A percentile compares a stretch with the other conserved stretches of the same genome.
Conservation (phyloP, 768 basidiomycete genomes). For the Suillus paluster region DNA sequence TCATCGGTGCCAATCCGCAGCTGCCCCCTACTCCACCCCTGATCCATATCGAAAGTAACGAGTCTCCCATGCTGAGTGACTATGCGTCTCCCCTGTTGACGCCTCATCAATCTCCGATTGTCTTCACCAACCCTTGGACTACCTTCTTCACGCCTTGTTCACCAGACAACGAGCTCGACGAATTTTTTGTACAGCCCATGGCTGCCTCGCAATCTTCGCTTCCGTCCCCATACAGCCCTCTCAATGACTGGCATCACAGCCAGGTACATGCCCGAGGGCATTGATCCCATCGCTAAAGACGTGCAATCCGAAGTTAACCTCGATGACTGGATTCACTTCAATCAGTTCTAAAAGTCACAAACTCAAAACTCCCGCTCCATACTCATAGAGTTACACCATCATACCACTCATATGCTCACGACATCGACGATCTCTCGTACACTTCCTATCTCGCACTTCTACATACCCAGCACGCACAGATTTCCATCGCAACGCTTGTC, state of each 20-base stretch:
- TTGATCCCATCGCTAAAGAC: not conserved
- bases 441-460: conserved; percentile 5
- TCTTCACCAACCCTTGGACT: conserved; percentile 31
- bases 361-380: not conserved
- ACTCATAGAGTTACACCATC: not conserved
- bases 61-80: conserved; percentile 14
- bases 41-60: conserved; percentile 12
- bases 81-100: conserved; percentile 16
- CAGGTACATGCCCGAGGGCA: not conserved
- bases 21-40: conserved; percentile 13
- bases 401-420: conserved; percentile 10
- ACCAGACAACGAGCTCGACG: conserved; percentile 21
- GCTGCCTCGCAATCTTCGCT: conserved; percentile 4
- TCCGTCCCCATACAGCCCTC: not conserved
- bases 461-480: conserved; percentile 9
- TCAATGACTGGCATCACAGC: not conserved
- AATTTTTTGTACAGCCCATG: conserved; percentile 35
- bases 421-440: not conserved
- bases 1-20: conserved; percentile 19
- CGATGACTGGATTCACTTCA: conserved; percentile 9
- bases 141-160: conserved; percentile 1
- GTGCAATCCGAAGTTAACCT: not conserved
- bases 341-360: not conserved
- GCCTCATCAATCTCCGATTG: conserved; percentile 25
- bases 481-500: conserved; percentile 4